Evolutionary conservation across 164 flowering plant genomes (phyloP), one percentile per base, ranked within the genome.

Genomic region (Liquidambar formosana): DNA sequence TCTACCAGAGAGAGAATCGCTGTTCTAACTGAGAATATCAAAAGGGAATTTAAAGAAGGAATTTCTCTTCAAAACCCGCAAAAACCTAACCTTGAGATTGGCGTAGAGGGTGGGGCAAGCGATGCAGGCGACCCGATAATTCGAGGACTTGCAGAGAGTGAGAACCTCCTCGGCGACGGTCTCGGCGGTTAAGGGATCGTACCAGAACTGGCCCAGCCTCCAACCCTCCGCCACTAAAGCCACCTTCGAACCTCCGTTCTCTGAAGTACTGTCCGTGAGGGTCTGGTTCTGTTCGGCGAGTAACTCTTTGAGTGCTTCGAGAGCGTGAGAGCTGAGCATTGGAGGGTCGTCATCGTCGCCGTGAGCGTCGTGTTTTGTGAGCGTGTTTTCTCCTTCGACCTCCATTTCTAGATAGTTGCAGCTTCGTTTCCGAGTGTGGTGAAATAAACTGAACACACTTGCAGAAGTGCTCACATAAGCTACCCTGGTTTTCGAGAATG

Each of bases 141-240:
- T 58, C 6, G 76, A 41, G 10, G 64, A 58, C 21, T 54, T 4
- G 64, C 83, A 83, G 46, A 88, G 86, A 28, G 76, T 23, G 53
- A 78, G 53, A 59, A 90, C 87, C 73, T 95, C 99, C 18, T 66
- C 63, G 5, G 96, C 91, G 10, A 95, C 77, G 10, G 93, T 84
- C 59, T 81, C 84, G 1, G 98, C 97, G 2, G 98, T 93, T 21
- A 78, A 79, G 3, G 72, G 79, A 19, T 92, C 89, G 80, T 95
- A 95, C 99, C 99, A 95, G 78, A 95, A 95, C 87, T 95, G 99
- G 72, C 99, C 91, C 69, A 95, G 78, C 76, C 91, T 79, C 99
- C 97, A 93, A 68, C 93, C 93, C 78, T 93, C 97, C 10, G 84
- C 6, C 58, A 91, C 75, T 33, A 93, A 64, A 33, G 76, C 65